Evolutionary conservation across 2,329 filamentous ascomycete genomes (phyloP), one percentile per base, ranked within the genome.

Genomic region (Pseudogymnoascus sp.): DNA sequence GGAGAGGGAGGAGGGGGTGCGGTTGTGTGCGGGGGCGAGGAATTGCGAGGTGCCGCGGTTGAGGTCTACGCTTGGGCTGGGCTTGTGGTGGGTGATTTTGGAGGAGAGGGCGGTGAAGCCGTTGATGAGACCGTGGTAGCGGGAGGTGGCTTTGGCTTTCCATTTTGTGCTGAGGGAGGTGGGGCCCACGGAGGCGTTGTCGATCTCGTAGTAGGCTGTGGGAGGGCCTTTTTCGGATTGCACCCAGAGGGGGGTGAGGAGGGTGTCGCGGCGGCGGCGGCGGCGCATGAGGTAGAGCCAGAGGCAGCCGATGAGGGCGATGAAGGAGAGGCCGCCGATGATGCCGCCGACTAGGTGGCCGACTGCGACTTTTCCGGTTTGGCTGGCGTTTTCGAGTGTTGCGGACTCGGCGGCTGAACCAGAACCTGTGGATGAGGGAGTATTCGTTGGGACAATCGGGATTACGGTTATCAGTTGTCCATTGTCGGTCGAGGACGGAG

Each of bases 41-140:
- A 81, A 83, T 67, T 84, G 82, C 8, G 82, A 83, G 67, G 80
- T 82, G 6, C 81, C 80, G 59, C 80, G 75, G 71, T 84, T 78
- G 66, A 83, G 75, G 64, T 83, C 78, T 31, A 83, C 78, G 57
- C 74, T 76, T 2, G 78, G 74, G 8, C 72, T 74, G 57, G 73
- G 74, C 28, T 71, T 73, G 63, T 75, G 65, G 36, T 75, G 65
- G 36, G 67, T 61, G 28, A 65, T 65, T 13, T 42, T 42, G 8
- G 38, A 19, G 62, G 62, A 6, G 63, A 62, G 28, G 17, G 60
- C 63, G 28, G 50, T 36, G 47, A 57, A 31, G 59, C 60, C 63
- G 57, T 31, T 26, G 15, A 28, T 23, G 59, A 26, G 38, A 57
- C 42, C 63, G 31, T 47, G 31, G 61, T 44, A 36, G 38, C 38